Conservation (phyloP, 192 early-diverging fungal genomes). For the Spizellomyces sp. region DNA sequence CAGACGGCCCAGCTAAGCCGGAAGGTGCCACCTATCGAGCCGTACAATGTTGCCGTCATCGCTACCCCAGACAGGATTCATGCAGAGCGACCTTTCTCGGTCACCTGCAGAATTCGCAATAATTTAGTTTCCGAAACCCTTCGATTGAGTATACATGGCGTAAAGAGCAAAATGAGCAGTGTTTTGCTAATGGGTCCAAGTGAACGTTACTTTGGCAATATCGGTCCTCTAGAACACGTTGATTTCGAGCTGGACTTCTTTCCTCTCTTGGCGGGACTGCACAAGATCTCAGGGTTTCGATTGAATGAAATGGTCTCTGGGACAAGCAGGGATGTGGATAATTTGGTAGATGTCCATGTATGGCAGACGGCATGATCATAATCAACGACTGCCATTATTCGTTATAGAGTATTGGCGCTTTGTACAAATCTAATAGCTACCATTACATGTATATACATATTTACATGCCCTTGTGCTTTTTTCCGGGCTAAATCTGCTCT, state of each 20-base stretch:
- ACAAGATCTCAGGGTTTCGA: slow-evolving; percentile 79
- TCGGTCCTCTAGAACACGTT: slow-evolving; percentile 58
- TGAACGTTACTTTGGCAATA: slow-evolving; percentile 62
- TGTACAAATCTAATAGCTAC: no score
- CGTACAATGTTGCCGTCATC: slow-evolving; percentile 65
- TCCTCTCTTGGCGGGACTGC: slow-evolving; percentile 79
- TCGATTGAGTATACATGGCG: slow-evolving; percentile 62
- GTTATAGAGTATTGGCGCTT: no score
- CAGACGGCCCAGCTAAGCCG: slow-evolving; percentile 92
- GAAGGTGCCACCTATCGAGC: slow-evolving; percentile 74
- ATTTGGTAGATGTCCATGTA: slow-evolving; percentile 20
- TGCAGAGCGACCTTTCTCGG: slow-evolving; percentile 67
- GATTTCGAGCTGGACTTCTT: slow-evolving; percentile 80
- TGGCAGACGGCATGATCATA: slow-evolving; percentile 6
- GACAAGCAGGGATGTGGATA: slow-evolving; percentile 21
- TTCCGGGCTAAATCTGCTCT: no score
- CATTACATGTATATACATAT: no score
- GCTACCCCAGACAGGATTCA: slow-evolving; percentile 40
- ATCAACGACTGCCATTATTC: no score
- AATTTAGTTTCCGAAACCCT: slow-evolving; percentile 57
- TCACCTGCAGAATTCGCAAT: slow-evolving; percentile 62
- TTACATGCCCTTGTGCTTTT: no score
- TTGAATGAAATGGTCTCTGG: slow-evolving; percentile 58
- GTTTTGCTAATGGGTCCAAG: slow-evolving; percentile 67
- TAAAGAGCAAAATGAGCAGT: slow-evolving; percentile 78